These are phyloP conservation scores for Claviceps sorghi DNA, from an alignment of 2,329 filamentous ascomycete genomes.

Conservation along the genomic window DNA sequence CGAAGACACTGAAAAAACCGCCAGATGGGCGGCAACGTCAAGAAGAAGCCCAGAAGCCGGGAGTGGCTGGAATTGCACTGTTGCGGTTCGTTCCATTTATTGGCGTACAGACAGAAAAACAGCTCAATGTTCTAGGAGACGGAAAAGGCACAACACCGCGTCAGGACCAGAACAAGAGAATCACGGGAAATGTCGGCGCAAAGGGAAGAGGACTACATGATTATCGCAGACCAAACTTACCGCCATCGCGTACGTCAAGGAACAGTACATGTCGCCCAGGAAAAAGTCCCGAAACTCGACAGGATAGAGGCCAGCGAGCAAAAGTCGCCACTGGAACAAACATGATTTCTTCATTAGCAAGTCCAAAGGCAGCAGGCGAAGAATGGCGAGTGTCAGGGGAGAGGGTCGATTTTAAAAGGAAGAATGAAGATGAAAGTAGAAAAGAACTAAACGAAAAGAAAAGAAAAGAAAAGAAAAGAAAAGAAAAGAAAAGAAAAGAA, in stretches of 20 bases:
- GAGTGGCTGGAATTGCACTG: constrained; percentile 81
- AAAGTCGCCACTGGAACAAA: constrained; percentile 54
- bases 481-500: too few species aligned
- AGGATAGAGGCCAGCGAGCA: constrained; percentile 74
- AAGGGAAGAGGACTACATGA: neutral
- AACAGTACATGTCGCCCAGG: constrained; percentile 94
- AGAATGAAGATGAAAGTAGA: too few species aligned
- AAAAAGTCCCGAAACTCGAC: constrained; percentile 98
- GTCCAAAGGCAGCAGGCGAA: neutral
- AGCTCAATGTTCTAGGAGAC: constrained; percentile 61
- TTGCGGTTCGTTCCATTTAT: constrained; percentile 54
- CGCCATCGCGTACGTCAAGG: constrained; percentile 75
- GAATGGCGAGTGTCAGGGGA: neutral
- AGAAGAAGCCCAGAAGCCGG: constrained; percentile 71
- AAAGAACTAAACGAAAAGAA: neutral
- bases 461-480: constrained; percentile 11
- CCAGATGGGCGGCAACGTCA: constrained; percentile 73
- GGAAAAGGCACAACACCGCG: neutral
- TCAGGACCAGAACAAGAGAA: neutral
- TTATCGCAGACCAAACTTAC: constrained; percentile 36
- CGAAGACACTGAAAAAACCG: constrained; percentile 80
- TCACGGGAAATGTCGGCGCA: too few species aligned
- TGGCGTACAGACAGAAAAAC: constrained; percentile 89
- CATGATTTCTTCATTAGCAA: neutral
- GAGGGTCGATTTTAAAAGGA: too few species aligned